Base-by-base conservation (phyloP, 192 early-diverging fungal genomes). In the Coemansia sp. region DNA sequence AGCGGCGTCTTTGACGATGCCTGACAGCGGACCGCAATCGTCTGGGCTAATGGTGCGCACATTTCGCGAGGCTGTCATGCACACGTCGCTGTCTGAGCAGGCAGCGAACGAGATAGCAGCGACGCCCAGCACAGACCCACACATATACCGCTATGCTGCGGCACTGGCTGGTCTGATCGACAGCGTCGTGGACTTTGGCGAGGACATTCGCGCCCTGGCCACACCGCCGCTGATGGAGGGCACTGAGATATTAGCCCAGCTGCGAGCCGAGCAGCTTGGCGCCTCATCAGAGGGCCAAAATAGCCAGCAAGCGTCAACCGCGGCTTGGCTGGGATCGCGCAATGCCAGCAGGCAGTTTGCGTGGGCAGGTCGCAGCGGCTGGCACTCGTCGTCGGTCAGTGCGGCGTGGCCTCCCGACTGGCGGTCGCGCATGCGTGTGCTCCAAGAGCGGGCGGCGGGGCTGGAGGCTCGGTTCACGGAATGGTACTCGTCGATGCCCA, bases 41-140 rank as follows among this genome's bases (percentile, higher is more conserved):
- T 49, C 69, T 0, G 71, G 80, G 44, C 76, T 75, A 0, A 83
- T 78, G 80, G 76, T 78, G n/a, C 72, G 80, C 26, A 73, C 80
- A 9, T 83, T 83, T 43, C 73, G 76, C 53, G 80, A 83, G 58
- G 76, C 76, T 1, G 80, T 78, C 23, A 75, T 78, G 69, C 80
- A 78, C 55, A 78, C 75, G 23, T 78, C 76, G 40, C 66, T 69
- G 0, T 63, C 75, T 3, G 76, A 78, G 68, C 80, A 83, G 60
- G 59, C 72, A 0, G 58, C 63, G 1, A 69, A 69, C 64, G 76
- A 75, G 60, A 75, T 78, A 30, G 59, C 80, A 4, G 69, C 72
- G 0, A 78, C 73, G 1, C 73, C 75, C 3, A 78, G 76, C 50
- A 23, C 33, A 8, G 76, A 78, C 38, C 76, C 80, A 0, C 62